These are phyloP conservation scores for Calonectria henricotiae DNA, from an alignment of 2,329 filamentous ascomycete genomes.

Conservation along the genomic window DNA sequence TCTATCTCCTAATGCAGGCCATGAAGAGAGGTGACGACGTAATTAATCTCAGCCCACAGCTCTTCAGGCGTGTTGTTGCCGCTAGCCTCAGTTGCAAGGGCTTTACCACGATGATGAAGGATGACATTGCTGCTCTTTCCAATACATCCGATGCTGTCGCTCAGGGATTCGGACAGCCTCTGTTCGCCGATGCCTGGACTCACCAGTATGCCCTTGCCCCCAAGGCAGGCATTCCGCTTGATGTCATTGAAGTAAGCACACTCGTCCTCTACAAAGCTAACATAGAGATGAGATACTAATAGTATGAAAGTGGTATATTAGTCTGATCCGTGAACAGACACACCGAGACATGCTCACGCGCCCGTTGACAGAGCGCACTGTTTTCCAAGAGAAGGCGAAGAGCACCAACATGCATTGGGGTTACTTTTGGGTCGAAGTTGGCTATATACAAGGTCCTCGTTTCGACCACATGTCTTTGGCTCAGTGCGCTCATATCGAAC, in stretches of 20 bases:
- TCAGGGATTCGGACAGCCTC: slow-evolving; percentile 65
- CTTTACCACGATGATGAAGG: slow-evolving; percentile 75
- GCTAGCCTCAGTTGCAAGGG: slow-evolving; percentile 73
- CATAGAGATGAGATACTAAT: slow-evolving; percentile 36
- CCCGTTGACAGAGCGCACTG: slow-evolving; percentile 61
- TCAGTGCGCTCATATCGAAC: slow-evolving; percentile 65
- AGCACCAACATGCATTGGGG: slow-evolving; percentile 67
- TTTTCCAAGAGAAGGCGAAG: slow-evolving; percentile 55
- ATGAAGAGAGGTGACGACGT: slow-evolving; percentile 60
- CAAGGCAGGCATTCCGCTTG: slow-evolving; percentile 66
- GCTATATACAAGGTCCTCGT: slow-evolving; percentile 58
- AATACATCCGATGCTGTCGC: slow-evolving; percentile 58
- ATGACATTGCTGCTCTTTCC: slow-evolving; percentile 68
- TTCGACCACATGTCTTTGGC: slow-evolving; percentile 69
- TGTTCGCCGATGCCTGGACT: slow-evolving; percentile 66
- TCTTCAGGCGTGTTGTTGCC: slow-evolving; percentile 69
- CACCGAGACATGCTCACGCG: slow-evolving; percentile 60
- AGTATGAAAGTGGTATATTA: slow-evolving; percentile 70
- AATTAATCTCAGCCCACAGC: slow-evolving; percentile 67
- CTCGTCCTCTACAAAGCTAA: not conserved
- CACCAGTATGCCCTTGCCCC: slow-evolving; percentile 69
- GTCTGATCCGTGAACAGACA: slow-evolving; percentile 70
- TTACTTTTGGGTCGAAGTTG: slow-evolving; percentile 68
- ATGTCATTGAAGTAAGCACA: slow-evolving; percentile 70
- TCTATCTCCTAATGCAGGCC: slow-evolving; percentile 63